Base-by-base conservation (phyloP, 192 early-diverging fungal genomes). In the Lobosporangium transversale region DNA sequence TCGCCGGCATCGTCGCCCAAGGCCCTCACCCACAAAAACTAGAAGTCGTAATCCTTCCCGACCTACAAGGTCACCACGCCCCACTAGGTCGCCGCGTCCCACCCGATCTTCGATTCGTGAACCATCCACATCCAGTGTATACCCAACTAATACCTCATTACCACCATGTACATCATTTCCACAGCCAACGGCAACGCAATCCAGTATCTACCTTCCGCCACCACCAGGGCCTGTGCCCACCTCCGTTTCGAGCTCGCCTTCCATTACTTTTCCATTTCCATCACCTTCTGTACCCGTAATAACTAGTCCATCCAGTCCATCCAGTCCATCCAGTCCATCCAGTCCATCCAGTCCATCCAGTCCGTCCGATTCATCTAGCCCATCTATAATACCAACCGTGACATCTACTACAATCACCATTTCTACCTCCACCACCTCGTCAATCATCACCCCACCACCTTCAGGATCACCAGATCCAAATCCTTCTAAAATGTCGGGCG, bases 401-500 rank as follows among this genome's bases (percentile, higher is more conserved):
- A 7, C 54, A 17, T 40, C 54, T 3, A 40, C 6, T 27, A 23
- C 33, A 56, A 23, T 21, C 32, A 40, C 54, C 51, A 15, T n/a
- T 47, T 40, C 57, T 6, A 32, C 44, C 1, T 44, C 43, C 45
- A 35, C 17, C 44, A 29, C 24, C 17, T 24, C 26, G 11, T 44
- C 44, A 1, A 11, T 27, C 17, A 43, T 15, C 23, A 18, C 57
- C 6, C 5, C 36, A 23, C 24, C 32, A 3, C 10, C 53, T 11
- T 35, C 53, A 20, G 9, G 31, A 54, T 40, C 54, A 1, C 29
- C 44, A 44, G 37, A 42, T 24, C 55, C 44, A 18, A 42, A 17
- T 4, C 33, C 18, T 6, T 17, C 37, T 20, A 62, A 62, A 26
- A 66, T 66, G 57, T 40, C 56, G 9, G 58, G 63, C 26, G 20